phyloP scores from a whole-genome alignment of 2,329 filamentous ascomycete genomes.

The Microcyclospora tardicrescens region DNA sequence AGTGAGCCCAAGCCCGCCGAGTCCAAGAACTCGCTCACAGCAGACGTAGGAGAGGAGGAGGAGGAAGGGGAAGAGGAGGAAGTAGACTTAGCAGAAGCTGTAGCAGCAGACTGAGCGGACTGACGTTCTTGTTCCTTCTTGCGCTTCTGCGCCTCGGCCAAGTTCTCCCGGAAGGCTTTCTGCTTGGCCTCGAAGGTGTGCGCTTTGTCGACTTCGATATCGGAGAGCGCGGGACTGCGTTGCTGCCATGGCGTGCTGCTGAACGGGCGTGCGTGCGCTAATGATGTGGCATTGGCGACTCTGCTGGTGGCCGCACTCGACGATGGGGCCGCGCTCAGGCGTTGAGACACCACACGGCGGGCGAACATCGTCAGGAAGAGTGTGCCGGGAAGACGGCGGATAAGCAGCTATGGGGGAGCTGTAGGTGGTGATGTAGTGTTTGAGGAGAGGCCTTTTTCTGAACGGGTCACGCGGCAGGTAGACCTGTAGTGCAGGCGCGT shows the following conservation, averaged over 20 bases:
- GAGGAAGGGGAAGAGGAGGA: constrained; percentile 29
- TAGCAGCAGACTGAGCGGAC: constrained; percentile 46
- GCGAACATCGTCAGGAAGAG: constrained; percentile 7
- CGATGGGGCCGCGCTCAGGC: constrained; percentile 3
- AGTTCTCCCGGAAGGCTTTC: constrained; percentile 71
- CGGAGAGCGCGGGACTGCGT: constrained; percentile 61
- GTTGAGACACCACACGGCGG: constrained; percentile 8
- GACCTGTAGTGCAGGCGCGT: too few relatives aligned
- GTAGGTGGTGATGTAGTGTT: too few relatives aligned
- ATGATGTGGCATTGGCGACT: too few relatives aligned
- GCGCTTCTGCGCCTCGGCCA: constrained; percentile 61
- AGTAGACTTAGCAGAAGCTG: constrained; percentile 21
- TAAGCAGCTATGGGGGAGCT: background rate
- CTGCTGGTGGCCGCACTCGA: constrained; percentile 1
- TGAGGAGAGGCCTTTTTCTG: too few relatives aligned
- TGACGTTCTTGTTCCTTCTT: constrained; percentile 77
- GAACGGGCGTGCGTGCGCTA: constrained; percentile 6
- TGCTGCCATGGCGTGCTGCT: constrained; percentile 5
- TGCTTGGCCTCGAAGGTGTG: constrained; percentile 71
- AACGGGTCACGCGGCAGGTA: too few relatives aligned
- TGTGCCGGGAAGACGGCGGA: background rate
- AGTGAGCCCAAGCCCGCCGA: constrained; percentile 49
- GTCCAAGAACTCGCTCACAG: constrained; percentile 14
- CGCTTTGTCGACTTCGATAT: constrained; percentile 63
- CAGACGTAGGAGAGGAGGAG: constrained; percentile 19